Conservation (phyloP, 2,329 filamentous ascomycete genomes). For the Colletotrichum liriopes region DNA sequence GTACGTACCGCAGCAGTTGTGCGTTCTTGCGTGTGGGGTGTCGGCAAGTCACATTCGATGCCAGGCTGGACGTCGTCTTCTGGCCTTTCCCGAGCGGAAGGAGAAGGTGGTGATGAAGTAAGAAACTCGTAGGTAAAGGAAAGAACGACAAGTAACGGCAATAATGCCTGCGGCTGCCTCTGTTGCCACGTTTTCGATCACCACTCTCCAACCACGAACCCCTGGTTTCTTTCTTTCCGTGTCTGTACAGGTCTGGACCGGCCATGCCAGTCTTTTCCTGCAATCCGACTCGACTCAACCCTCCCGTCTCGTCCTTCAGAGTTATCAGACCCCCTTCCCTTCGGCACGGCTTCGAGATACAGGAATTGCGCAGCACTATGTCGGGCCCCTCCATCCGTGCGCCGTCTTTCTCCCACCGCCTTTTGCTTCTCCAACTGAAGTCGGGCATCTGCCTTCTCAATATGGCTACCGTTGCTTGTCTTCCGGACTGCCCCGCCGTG, state of each 20-base stretch:
- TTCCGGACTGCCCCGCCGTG: neutral
- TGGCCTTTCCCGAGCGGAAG: neutral
- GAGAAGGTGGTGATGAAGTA: neutral
- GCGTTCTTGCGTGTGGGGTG: neutral
- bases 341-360: neutral
- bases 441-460: slow-evolving; percentile 4
- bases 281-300: neutral
- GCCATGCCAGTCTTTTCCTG: neutral
- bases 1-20: neutral
- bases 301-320: slow-evolving; percentile 1
- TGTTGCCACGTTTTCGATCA: slow-evolving; percentile 5
- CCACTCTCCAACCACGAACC: neutral
- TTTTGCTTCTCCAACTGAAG: slow-evolving; percentile 16
- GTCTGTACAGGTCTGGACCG: neutral
- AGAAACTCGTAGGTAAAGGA: too few relatives aligned
- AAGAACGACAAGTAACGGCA: slow-evolving; percentile 13
- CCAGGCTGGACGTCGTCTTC: neutral
- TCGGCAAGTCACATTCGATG: neutral
- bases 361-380: neutral
- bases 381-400: slow-evolving; percentile 16
- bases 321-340: neutral
- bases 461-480: neutral
- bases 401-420: slow-evolving; percentile 22
- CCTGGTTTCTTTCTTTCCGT: neutral
- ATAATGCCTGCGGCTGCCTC: slow-evolving; percentile 4